Percentiles rank a stretch among this genome's conserved stretches.
Evolutionary conservation across 768 basidiomycete genomes (phyloP).

Genomic region (Termitomyces sp.): DNA sequence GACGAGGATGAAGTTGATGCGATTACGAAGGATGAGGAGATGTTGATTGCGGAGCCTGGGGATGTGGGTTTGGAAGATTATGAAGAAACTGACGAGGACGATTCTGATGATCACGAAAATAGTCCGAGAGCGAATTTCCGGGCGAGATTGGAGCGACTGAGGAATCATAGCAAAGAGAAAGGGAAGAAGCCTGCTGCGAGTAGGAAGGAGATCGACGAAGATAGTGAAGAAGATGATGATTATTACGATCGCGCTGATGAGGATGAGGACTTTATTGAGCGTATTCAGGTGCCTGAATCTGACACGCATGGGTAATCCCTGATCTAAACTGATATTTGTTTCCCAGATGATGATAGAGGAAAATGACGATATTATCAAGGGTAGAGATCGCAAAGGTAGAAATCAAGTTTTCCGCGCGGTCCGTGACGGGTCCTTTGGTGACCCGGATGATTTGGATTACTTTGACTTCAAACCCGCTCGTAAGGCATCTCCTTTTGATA

Average conservation of each 20-base stretch:
- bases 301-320: background rate
- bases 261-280: slow-evolving; percentile 52
- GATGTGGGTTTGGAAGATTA: slow-evolving; percentile 24
- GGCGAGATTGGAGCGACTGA: slow-evolving; percentile 34
- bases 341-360: slow-evolving; percentile 57
- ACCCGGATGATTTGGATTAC: slow-evolving; percentile 22
- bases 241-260: slow-evolving; percentile 34
- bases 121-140: slow-evolving; percentile 42
- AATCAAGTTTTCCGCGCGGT: slow-evolving; percentile 61
- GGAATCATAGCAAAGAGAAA: slow-evolving; percentile 21
- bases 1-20: slow-evolving; percentile 33
- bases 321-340: background rate
- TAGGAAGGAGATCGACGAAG: slow-evolving; percentile 21
- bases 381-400: slow-evolving; percentile 40
- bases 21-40: slow-evolving; percentile 41
- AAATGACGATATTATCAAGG: slow-evolving; percentile 42
- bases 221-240: slow-evolving; percentile 28
- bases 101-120: slow-evolving; percentile 30
- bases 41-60: slow-evolving; percentile 33
- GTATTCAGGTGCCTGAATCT: slow-evolving; percentile 46
- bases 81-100: slow-evolving; percentile 29
- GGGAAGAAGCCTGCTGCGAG: slow-evolving; percentile 20
- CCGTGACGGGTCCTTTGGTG: slow-evolving; percentile 48
- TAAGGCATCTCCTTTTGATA: slow-evolving; percentile 27
- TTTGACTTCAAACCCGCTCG: slow-evolving; percentile 38